Evolutionary conservation across 164 flowering plant species (phyloP), one percentile per base, ranked within the genome.

Genomic region (Berberis vulgaris): DNA sequence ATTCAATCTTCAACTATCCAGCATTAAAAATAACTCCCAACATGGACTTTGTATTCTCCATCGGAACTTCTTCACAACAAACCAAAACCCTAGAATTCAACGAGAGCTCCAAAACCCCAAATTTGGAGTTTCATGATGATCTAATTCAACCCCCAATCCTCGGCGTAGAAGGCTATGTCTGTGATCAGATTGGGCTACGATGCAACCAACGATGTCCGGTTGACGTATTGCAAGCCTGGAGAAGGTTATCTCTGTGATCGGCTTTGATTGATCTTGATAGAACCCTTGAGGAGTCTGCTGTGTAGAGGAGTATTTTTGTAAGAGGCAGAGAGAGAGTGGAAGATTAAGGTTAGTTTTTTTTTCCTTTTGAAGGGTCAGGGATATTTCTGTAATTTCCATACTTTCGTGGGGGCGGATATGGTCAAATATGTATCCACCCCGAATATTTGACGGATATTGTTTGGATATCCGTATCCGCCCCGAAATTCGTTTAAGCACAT

Each of bases 151-250:
- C 73, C 88, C 0, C 83, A 84, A 52, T 63, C 82, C 2, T 88
- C 91, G 4, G 96, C 93, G 3, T 86, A 87, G 78, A 83, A 73
- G 67, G 96, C 98, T 1, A 91, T 89, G 0, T 73, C 84, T 2
- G 88, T 71, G 1, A 81, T 92, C 54, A 96, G 98, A 5, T 66
- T 50, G 45, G 98, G 98, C 0, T 92, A 83, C 72, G 93, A 92
- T 69, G 69, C 89, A 2, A 43, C 80, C 7, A 57, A 52, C 58
- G 96, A 92, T 58, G 45, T 87, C 3, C 75, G 92, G 1, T 69
- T 92, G 9, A 41, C 86, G 1, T 54, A 78, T 6, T 87, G 95
- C 77, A 92, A 87, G 68, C 9, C 83, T 12, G 79, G 85, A 26
- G 26, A 26, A 26, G 26, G 26, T 26, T 26, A 39, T 79, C 83